Evolutionary conservation across 257 asterid genomes (phyloP).

Genomic region (Ehretia macrophylla): DNA sequence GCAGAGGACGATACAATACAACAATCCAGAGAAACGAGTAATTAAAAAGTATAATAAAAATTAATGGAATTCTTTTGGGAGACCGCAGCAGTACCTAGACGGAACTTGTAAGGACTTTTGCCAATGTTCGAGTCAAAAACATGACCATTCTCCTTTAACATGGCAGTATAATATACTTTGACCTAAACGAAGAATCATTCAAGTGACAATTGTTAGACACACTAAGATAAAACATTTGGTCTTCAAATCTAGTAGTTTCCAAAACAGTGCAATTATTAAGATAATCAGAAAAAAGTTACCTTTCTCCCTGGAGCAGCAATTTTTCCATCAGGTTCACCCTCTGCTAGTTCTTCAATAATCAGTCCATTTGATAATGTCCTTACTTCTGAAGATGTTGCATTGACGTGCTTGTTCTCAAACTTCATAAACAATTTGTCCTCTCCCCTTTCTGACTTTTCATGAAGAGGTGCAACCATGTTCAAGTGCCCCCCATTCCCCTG

Average conservation of each 20-base stretch:
- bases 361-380: constrained; percentile 71
- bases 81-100: constrained; percentile 46
- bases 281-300: constrained; percentile 27
- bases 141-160: constrained; percentile 52
- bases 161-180: constrained; percentile 59
- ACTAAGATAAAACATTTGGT: background rate
- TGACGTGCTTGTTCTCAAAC: constrained; percentile 21
- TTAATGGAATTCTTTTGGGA: constrained; percentile 1
- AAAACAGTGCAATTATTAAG: constrained; percentile 1
- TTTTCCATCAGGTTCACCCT: constrained; percentile 62
- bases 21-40: constrained; percentile 6
- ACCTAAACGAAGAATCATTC: constrained; percentile 41
- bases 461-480: too few species aligned
- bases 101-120: constrained; percentile 41
- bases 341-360: constrained; percentile 61
- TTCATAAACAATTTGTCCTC: constrained; percentile 13
- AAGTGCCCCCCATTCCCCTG: constrained; percentile 12
- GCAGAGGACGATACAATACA: constrained; percentile 11
- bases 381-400: constrained; percentile 18
- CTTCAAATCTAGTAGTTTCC: too few species aligned
- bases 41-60: background rate
- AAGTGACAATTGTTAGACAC: background rate
- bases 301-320: constrained; percentile 60
- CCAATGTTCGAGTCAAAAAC: constrained; percentile 56
- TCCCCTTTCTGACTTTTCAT: too few species aligned